A percentile compares a stretch with the other conserved stretches of the same genome.
Conservation (phyloP, 441 rosid genomes). For the Gossypium trilobum region DNA sequence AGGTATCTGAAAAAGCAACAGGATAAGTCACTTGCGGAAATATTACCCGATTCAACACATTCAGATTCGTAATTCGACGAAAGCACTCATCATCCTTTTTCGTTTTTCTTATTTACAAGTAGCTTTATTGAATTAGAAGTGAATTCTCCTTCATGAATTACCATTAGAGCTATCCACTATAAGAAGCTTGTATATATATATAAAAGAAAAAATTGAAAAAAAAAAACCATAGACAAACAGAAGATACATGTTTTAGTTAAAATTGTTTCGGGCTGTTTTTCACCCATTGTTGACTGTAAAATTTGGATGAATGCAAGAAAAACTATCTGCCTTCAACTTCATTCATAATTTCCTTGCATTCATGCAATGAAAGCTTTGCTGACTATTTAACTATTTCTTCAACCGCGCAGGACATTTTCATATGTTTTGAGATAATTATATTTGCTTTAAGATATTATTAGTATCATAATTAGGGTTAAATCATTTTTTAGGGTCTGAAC, state of each 20-base stretch:
- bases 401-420: not conserved
- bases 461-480: not conserved
- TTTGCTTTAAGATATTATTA: not conserved
- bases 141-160: not conserved
- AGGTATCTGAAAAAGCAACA: conserved; percentile 62
- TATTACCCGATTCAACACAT: conserved; percentile 20
- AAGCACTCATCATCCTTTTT: not conserved
- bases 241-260: conserved; percentile 11
- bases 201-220: not conserved
- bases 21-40: conserved; percentile 47
- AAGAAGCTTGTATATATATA: conserved; percentile 27
- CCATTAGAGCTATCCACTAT: not conserved
- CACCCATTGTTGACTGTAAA: conserved; percentile 7
- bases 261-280: conserved; percentile 19
- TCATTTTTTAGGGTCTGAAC: no score
- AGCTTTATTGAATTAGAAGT: conserved; percentile 13
- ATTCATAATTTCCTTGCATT: not conserved
- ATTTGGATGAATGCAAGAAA: conserved; percentile 12
- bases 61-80: conserved; percentile 23
- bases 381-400: not conserved
- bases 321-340: not conserved
- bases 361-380: not conserved
- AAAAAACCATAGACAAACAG: conserved; percentile 7
- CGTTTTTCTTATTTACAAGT: not conserved
- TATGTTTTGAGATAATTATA: not conserved